Percentiles rank a stretch among this genome's conserved stretches.
These are phyloP conservation scores for Didymella pinodella DNA, from an alignment of 2,329 filamentous ascomycete genomes.

Conservation along the genomic window DNA sequence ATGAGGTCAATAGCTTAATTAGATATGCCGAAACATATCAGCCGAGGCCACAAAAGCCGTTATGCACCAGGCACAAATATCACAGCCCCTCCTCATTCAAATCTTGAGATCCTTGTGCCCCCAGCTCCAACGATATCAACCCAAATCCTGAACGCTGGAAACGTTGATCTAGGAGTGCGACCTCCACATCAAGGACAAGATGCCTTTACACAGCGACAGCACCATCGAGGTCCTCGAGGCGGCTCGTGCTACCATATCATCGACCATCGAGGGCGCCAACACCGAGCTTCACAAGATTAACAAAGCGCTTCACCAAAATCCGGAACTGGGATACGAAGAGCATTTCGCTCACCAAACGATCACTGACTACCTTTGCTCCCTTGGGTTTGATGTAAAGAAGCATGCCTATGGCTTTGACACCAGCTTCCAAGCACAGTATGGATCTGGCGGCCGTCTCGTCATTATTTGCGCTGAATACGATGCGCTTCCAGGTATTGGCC, in stretches of 20 bases:
- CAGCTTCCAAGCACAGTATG: slow-evolving; percentile 43
- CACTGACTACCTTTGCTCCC: slow-evolving; percentile 25
- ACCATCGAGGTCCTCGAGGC: not conserved
- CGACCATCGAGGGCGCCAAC: slow-evolving; percentile 21
- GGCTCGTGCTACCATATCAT: slow-evolving; percentile 12
- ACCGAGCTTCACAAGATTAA: slow-evolving; percentile 46
- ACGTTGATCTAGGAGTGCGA: not conserved
- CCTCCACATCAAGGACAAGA: not conserved
- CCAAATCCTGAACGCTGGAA: not conserved
- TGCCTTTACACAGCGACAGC: not conserved
- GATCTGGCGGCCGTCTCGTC: slow-evolving; percentile 46
- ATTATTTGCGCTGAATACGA: slow-evolving; percentile 61
- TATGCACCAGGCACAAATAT: not conserved
- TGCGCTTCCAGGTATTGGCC: slow-evolving; percentile 60
- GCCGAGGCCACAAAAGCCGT: slow-evolving; percentile 5
- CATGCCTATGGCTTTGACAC: slow-evolving; percentile 48
- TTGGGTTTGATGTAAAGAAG: slow-evolving; percentile 36
- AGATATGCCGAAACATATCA: not conserved
- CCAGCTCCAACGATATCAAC: not conserved
- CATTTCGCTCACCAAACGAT: slow-evolving; percentile 57
- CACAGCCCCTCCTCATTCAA: not conserved
- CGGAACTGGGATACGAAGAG: slow-evolving; percentile 59
- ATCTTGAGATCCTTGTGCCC: not conserved
- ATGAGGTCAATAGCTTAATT: not conserved
- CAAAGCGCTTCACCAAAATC: slow-evolving; percentile 61